These are phyloP conservation scores for Nidula microcarpa DNA, from an alignment of 768 basidiomycete genomes.

Conservation along the genomic window DNA sequence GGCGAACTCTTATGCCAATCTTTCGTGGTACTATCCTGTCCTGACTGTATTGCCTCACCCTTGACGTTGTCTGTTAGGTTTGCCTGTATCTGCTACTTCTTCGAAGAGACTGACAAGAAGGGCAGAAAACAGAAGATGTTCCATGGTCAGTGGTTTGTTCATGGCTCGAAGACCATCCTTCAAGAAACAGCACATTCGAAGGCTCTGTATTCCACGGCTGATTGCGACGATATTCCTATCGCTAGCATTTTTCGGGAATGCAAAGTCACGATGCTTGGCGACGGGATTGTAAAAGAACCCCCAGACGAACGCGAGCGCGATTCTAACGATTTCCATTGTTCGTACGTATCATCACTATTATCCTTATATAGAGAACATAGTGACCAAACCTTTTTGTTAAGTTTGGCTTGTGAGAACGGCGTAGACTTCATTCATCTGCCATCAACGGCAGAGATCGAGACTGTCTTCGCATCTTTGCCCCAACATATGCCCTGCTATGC, in stretches of 20 bases:
- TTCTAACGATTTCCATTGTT: constrained; percentile 52
- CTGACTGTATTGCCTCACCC: neutral
- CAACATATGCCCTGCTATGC: constrained; percentile 42
- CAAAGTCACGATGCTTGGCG: constrained; percentile 38
- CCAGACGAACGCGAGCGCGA: constrained; percentile 33
- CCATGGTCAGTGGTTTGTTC: constrained; percentile 71
- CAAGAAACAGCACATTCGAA: constrained; percentile 67
- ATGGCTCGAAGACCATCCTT: constrained; percentile 62
- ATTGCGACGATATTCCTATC: constrained; percentile 54
- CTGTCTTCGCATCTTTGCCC: constrained; percentile 21
- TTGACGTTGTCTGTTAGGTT: constrained; percentile 46
- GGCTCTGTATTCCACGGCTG: constrained; percentile 49
- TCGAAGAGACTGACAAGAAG: constrained; percentile 27
- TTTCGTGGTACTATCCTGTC: constrained; percentile 43
- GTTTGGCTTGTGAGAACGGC: constrained; percentile 45
- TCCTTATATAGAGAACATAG: too few relatives aligned
- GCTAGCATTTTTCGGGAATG: constrained; percentile 59
- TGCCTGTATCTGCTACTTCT: constrained; percentile 63
- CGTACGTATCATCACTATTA: constrained; percentile 30
- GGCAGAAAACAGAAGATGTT: constrained; percentile 41
- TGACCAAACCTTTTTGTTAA: constrained; percentile 14
- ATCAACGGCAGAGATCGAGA: constrained; percentile 19
- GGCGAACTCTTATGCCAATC: constrained; percentile 52
- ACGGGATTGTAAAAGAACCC: constrained; percentile 40
- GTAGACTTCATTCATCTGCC: constrained; percentile 46